These are phyloP conservation scores for Exophiala calicioides DNA, from an alignment of 2,329 filamentous ascomycete species.

Conservation along the genomic window DNA sequence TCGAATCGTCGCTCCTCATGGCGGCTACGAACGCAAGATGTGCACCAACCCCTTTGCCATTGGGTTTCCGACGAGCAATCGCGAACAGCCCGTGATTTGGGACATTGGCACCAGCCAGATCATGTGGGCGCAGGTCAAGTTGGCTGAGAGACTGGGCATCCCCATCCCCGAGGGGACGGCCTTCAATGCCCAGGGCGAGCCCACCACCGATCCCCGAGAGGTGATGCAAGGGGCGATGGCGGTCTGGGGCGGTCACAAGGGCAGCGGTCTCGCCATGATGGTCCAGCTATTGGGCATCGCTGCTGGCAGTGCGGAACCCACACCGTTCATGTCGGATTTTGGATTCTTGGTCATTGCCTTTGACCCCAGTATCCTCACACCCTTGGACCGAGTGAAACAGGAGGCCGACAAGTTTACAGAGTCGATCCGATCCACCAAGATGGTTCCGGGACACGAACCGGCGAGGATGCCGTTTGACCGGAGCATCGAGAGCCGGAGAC, in stretches of 20 bases:
- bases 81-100: slow-evolving; percentile 13
- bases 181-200: slow-evolving; percentile 5
- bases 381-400: slow-evolving; percentile 10
- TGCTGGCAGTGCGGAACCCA: slow-evolving; percentile 7
- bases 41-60: slow-evolving; percentile 21
- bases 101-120: slow-evolving; percentile 20
- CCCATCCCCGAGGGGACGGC: slow-evolving; percentile 13
- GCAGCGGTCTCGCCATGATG: slow-evolving; percentile 16
- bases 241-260: slow-evolving; percentile 12
- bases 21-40: slow-evolving; percentile 15
- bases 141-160: slow-evolving; percentile 10
- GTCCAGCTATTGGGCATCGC: slow-evolving; percentile 14
- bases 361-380: slow-evolving; percentile 11
- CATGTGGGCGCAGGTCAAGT: slow-evolving; percentile 15
- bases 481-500: neutral
- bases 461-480: slow-evolving; percentile 17
- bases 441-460: slow-evolving; percentile 10
- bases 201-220: slow-evolving; percentile 14
- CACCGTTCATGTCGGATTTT: slow-evolving; percentile 8
- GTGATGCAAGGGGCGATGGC: slow-evolving; percentile 12
- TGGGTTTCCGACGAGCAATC: slow-evolving; percentile 14
- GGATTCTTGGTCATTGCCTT: slow-evolving; percentile 15
- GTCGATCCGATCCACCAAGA: slow-evolving; percentile 9
- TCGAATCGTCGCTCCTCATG: slow-evolving; percentile 16
- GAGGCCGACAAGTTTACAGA: slow-evolving; percentile 6